phyloP scores from a whole-genome alignment of 768 basidiomycete species.

The Psilocybe cubensis region DNA sequence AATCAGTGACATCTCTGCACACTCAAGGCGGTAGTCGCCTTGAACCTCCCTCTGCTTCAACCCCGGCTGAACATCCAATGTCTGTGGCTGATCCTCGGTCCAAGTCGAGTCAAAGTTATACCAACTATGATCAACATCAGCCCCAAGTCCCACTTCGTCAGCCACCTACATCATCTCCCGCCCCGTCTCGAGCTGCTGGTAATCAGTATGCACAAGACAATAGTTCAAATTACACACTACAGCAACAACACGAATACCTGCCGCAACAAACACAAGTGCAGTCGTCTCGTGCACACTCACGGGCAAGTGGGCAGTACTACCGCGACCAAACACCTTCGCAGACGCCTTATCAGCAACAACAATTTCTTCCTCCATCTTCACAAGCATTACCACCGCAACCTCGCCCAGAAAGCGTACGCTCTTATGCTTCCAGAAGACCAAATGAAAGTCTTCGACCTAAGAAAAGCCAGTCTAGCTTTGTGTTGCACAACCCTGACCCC shows the following conservation, averaged over 20 bases:
- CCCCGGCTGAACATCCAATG: constrained; percentile 1
- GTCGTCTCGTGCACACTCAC: background rate
- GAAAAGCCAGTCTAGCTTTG: constrained; percentile 17
- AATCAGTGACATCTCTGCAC: constrained; percentile 16
- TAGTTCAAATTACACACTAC: background rate
- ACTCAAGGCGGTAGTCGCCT: constrained; percentile 14
- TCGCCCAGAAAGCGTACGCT: constrained; percentile 18
- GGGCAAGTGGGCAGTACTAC: background rate
- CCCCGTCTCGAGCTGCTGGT: background rate
- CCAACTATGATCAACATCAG: background rate
- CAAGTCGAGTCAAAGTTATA: constrained; percentile 15
- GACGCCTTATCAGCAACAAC: background rate
- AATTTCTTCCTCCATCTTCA: background rate
- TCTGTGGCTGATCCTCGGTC: constrained; percentile 13
- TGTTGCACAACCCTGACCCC: background rate
- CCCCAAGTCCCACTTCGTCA: background rate
- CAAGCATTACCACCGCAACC: constrained; percentile 1
- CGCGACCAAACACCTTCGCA: background rate
- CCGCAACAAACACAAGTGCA: background rate
- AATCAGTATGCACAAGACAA: background rate
- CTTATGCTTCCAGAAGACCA: constrained; percentile 12
- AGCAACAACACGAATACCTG: background rate
- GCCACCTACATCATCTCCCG: constrained; percentile 3
- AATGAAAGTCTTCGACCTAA: constrained; percentile 1
- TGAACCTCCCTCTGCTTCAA: constrained; percentile 1